Percentiles rank a stretch among this genome's conserved stretches.
These are phyloP conservation scores for Globisporangium irregulare DNA, from an alignment of 352 stramenopile species.

Conservation along the genomic window DNA sequence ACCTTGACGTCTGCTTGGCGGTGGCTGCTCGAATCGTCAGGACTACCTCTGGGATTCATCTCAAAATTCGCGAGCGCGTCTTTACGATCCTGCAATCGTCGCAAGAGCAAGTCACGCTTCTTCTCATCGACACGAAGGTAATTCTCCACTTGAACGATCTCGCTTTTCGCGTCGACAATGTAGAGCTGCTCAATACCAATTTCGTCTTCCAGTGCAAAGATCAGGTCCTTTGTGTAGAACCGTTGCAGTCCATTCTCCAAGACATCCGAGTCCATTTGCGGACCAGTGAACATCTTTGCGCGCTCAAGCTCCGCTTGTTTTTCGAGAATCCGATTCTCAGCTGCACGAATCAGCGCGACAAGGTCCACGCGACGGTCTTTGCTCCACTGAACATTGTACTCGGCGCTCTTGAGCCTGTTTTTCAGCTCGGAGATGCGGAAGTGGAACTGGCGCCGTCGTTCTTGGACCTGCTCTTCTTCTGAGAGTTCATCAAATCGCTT, in stretches of 20 bases:
- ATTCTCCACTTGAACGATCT: constrained; percentile 71
- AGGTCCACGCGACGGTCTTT: constrained; percentile 65
- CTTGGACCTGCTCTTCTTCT: constrained; percentile 43
- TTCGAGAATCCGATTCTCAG: constrained; percentile 67
- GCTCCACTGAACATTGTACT: constrained; percentile 82
- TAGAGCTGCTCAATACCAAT: constrained; percentile 86
- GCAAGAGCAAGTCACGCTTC: constrained; percentile 26
- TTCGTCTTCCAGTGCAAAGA: constrained; percentile 74
- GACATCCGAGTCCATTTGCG: constrained; percentile 80
- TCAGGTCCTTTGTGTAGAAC: constrained; percentile 76
- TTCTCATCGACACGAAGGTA: constrained; percentile 62
- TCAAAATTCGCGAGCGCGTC: constrained; percentile 51
- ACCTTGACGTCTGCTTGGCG: constrained; percentile 10
- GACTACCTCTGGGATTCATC: constrained; percentile 23
- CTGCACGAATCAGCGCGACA: constrained; percentile 60
- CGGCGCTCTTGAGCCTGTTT: constrained; percentile 46
- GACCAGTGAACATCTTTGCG: constrained; percentile 57
- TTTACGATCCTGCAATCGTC: constrained; percentile 38
- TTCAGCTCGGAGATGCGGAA: constrained; percentile 67
- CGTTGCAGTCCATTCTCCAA: constrained; percentile 66
- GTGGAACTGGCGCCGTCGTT: constrained; percentile 70
- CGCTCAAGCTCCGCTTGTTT: constrained; percentile 78
- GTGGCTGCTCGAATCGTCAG: constrained; percentile 10
- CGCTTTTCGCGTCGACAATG: constrained; percentile 72
- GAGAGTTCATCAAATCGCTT: constrained; percentile 51